These are phyloP conservation scores for Colletotrichum tropicale DNA, from an alignment of 2,329 filamentous ascomycete species.

Conservation along the genomic window DNA sequence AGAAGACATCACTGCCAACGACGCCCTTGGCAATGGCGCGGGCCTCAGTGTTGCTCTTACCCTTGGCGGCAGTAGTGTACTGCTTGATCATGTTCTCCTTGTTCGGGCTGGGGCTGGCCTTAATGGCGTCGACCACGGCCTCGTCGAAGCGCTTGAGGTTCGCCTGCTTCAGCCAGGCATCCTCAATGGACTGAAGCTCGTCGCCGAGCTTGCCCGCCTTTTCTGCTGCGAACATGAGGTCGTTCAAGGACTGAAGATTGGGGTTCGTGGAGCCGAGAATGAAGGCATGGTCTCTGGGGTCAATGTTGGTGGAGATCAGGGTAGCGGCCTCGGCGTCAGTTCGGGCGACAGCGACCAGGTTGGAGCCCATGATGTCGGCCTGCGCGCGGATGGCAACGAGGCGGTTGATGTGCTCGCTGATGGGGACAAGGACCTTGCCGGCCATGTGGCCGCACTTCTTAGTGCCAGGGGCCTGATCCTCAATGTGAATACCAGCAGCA, in stretches of 20 bases:
- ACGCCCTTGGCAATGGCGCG: constrained; percentile 78
- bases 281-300: constrained; percentile 93
- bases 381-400: constrained; percentile 96
- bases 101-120: constrained; percentile 67
- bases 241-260: constrained; percentile 80
- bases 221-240: constrained; percentile 90
- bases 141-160: constrained; percentile 89
- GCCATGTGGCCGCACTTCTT: constrained; percentile 99
- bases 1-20: constrained; percentile 82
- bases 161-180: constrained; percentile 81
- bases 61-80: constrained; percentile 72
- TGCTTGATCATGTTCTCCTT: constrained; percentile 70
- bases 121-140: constrained; percentile 83
- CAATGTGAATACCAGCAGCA: constrained; percentile 96
- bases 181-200: constrained; percentile 89
- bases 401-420: constrained; percentile 97
- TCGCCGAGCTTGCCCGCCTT: constrained; percentile 78
- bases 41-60: constrained; percentile 85
- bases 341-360: constrained; percentile 89
- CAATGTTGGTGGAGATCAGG: constrained; percentile 94
- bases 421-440: constrained; percentile 95
- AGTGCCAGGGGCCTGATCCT: constrained; percentile 96
- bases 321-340: constrained; percentile 98
- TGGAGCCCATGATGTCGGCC: constrained; percentile 96
- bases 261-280: constrained; percentile 91